Base-by-base conservation (phyloP, 805 yeast genomes). In the Ogataea methanolica region DNA sequence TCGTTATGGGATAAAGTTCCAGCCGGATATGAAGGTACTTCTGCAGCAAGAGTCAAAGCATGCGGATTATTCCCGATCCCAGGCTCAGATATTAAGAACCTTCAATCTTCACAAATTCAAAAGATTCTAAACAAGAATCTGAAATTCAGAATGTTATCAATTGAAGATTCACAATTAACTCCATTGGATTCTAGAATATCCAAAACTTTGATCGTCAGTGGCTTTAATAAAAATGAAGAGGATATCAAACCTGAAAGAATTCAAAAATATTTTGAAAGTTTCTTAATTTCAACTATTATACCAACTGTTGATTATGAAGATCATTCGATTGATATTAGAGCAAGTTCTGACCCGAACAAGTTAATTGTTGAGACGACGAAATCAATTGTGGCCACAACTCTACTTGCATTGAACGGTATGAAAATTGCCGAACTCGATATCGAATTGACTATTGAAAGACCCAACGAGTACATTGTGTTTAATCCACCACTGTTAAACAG, bases 1-100 rank as follows among this genome's bases (percentile, higher is more conserved):
- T 72, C 88, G 0, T 67, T 72, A 42, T 88, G 96, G 96, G 94
- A 88, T 43, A 68, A 77, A 22, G 73, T 75, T 33, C 90, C 96
- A 1, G 29, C 39, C 0, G 92, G 88, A 0, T 85, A 85, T 60
- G 94, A 87, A 58, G 76, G 78, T 6, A 81, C 85, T 1, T 76
- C 86, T 1, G 85, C 94, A 0, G 87, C 82, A 51, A 72, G 84
- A 50, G 96, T 94, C 6, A 89, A 88, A 57, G 67, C 85, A 16
- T 78, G 88, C 1, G 96, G 96, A 0, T 63, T 87, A 2, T 89
- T 88, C 57, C 88, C 91, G 2, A 69, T 78, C 16, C 92, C 94
- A 1, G 90, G 90, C 36, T 63, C 70, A 12, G 36, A 52, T 21
- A 69, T 74, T 5, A 75, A 71, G 48, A 56, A 70, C 43, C 70